phyloP scores from a whole-genome alignment of 1,284 basidiomycete species.

The Rhodotorula glutinis region DNA sequence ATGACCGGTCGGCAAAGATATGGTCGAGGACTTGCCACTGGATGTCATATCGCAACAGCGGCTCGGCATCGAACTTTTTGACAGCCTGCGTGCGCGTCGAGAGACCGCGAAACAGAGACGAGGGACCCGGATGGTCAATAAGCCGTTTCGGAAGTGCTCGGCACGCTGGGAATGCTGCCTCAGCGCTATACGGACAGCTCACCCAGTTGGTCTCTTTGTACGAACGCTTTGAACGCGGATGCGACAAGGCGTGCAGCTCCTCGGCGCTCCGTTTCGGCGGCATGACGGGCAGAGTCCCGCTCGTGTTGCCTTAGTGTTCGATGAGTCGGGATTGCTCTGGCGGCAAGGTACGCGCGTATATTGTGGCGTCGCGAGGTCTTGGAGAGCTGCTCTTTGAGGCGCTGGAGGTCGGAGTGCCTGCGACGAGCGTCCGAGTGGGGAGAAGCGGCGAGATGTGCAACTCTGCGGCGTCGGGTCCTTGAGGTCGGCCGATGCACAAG shows the following conservation, averaged over 20 bases:
- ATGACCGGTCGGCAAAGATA: slow-evolving; percentile 67
- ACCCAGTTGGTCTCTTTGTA: slow-evolving; percentile 37
- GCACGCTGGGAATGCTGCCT: too few relatives aligned
- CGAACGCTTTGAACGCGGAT: slow-evolving; percentile 19
- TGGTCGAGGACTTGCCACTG: slow-evolving; percentile 77
- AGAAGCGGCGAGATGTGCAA: too few relatives aligned
- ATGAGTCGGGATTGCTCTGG: too few relatives aligned
- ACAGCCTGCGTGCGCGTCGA: slow-evolving; percentile 16
- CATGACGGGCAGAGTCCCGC: slow-evolving; percentile 5
- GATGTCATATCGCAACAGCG: slow-evolving; percentile 56
- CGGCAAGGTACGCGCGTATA: not conserved
- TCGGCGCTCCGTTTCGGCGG: slow-evolving; percentile 30
- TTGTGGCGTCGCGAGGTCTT: too few relatives aligned
- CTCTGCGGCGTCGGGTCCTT: too few relatives aligned
- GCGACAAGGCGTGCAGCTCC: slow-evolving; percentile 26
- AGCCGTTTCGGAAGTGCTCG: not conserved
- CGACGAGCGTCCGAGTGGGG: too few relatives aligned
- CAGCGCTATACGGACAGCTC: too few relatives aligned
- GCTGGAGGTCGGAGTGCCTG: too few relatives aligned
- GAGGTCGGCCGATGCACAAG: too few relatives aligned
- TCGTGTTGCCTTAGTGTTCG: too few relatives aligned
- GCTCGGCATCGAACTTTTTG: slow-evolving; percentile 39
- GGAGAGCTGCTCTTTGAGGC: too few relatives aligned
- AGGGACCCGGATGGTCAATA: not conserved
- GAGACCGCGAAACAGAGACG: not conserved